Evolutionary conservation across 1,139 yeast genomes (phyloP), one percentile per base, ranked within the genome.

Genomic region (Wickerhamomyces sp.): DNA sequence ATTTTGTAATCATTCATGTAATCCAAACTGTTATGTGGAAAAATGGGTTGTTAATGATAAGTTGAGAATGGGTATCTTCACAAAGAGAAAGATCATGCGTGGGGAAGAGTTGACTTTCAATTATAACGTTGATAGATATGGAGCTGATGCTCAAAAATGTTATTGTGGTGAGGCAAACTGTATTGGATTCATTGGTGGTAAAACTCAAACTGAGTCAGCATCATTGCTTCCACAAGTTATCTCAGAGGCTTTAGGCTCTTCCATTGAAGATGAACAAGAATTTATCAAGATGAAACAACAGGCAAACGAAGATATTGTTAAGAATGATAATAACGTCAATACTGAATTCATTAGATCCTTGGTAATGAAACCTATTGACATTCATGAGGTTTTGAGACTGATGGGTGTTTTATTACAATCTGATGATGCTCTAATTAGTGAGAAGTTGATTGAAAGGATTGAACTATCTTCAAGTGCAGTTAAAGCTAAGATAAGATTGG

Each of bases 41-140:
- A 93, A 93, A 68, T 93, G 99, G 99, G 94, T 90, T 18, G 98
- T 93, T 14, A 93, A 91, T 23, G 88, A 86, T 53, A 85, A 87
- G 62, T 73, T 89, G 50, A 76, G 90, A 56, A 93, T 93, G 98
- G 99, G 99, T 35, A 87, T 93, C 27, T 93, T 93, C 64, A 88
- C 97, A 44, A 85, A 86, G 57, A 72, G 95, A 53, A 66, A 71
- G 33, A 88, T 93, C 45, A 48, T 56, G n/a, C 66, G 66, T 46
- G 96, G 96, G 41, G 98, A 93, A 64, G 99, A 93, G 63, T 81
- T 93, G 52, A 88, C 97, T 0, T 91, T 93, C 67, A 96, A 93
- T 66, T 93, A 93, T 65, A 93, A 93, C 61, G 98, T 93, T 29
- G 99, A 93, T 65, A 73, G 99, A 50, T 93, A 90, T 64, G 99